Base-by-base conservation (phyloP, 176 grass and related monocot species). In the Cenchrus fungigraminus region DNA sequence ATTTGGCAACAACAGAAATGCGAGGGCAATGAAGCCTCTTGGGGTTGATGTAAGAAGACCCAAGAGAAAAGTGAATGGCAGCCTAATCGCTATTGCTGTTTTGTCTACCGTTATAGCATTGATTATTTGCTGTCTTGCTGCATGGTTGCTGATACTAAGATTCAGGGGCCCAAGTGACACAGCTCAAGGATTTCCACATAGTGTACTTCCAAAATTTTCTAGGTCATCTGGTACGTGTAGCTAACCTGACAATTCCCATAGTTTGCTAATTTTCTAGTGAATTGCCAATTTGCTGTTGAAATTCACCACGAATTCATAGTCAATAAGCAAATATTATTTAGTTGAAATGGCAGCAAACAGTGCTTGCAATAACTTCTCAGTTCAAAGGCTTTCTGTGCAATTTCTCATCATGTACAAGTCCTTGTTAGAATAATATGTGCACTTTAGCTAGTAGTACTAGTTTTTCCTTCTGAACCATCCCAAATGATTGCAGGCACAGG, bases 1-100 rank as follows among this genome's bases (percentile, higher is more conserved):
- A 89, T 87, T 95, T 10, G 71, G 81, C 1, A 99, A 79, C 19
- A 91, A 76, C 77, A 82, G 74, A 78, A 94, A 99, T 87, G 88
- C 92, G 45, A 87, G 90, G 84, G 76, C 90, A 65, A 90, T 96
- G 73, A 99, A 99, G 64, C 97, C 97, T 80, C 84, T 99, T 0
- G 97, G 97, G 16, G 97, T 94, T 11, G 94, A 99, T 78, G 84
- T 99, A 9, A 17, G 66, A 69, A 84, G 84, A 25, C 88, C 79
- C 65, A 69, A 76, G 22, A 89, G 68, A 90, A 89, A 87, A 91
- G 80, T 75, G 51, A 99, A 87, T 82, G 88, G 86, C 49, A 96
- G 86, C 68, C 42, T 96, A 54, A 84, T 96, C 87, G 86, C 94
- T 84, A 88, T 94, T 63, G 84, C 82, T 66, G 82, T 94, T 66